Conservation (phyloP, 176 grass and related monocot species). For the Otatea glauca region DNA sequence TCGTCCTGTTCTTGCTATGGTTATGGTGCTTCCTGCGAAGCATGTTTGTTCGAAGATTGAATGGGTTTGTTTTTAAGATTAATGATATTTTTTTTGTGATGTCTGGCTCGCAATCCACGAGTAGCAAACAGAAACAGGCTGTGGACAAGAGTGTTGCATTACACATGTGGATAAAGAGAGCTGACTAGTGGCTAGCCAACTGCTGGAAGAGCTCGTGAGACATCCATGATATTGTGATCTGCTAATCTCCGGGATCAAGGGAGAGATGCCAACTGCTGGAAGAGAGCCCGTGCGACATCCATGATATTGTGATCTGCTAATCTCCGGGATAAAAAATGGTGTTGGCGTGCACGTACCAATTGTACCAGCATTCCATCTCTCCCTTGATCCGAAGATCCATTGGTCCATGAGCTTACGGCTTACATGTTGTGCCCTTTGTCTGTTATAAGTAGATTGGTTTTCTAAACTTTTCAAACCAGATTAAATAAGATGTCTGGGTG, state of each 20-base stretch:
- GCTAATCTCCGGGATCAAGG: background rate
- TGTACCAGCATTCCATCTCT: background rate
- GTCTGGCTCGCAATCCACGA: background rate
- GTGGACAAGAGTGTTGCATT: background rate
- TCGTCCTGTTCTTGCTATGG: background rate
- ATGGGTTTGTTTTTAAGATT: background rate
- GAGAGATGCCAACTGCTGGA: background rate
- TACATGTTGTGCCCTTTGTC: too few relatives aligned
- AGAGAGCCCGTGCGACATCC: background rate
- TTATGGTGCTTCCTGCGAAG: background rate
- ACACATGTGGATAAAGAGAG: background rate
- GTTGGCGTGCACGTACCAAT: background rate
- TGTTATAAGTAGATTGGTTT: too few relatives aligned
- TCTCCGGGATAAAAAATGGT: background rate
- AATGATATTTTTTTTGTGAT: background rate
- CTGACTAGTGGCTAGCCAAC: background rate
- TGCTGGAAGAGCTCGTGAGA: background rate
- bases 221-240: background rate
- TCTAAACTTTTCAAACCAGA: too few relatives aligned
- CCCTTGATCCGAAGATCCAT: too few relatives aligned
- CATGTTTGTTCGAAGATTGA: background rate
- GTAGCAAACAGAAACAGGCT: background rate
- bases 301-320: background rate
- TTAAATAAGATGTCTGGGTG: constrained; percentile 47
- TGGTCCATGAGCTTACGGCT: too few relatives aligned